phyloP scores from a whole-genome alignment of 164 flowering plant species.

The Aristolochia contorta region DNA sequence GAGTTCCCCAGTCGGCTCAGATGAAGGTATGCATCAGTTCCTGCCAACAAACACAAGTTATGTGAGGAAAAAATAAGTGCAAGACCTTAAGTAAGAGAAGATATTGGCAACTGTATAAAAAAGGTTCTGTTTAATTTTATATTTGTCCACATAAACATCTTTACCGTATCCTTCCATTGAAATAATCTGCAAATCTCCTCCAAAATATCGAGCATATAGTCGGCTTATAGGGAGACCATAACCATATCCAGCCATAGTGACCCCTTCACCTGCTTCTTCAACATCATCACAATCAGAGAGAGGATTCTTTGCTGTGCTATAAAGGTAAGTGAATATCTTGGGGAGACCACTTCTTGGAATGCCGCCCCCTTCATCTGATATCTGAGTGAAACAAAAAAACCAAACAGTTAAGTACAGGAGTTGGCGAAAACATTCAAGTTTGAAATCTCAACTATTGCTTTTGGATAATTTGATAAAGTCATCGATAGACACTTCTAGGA shows the following conservation, averaged over 20 bases:
- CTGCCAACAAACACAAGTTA: slow-evolving; percentile 23
- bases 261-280: slow-evolving; percentile 31
- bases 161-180: slow-evolving; percentile 99
- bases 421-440: neutral
- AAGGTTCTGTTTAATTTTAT: neutral
- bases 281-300: slow-evolving; percentile 46
- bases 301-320: slow-evolving; percentile 89
- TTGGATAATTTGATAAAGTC: too few relatives aligned
- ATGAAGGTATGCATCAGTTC: slow-evolving; percentile 97
- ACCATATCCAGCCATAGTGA: slow-evolving; percentile 97
- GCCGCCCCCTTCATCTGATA: slow-evolving; percentile 99
- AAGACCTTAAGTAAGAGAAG: neutral
- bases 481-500: neutral
- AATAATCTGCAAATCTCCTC: slow-evolving; percentile 91
- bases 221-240: slow-evolving; percentile 97
- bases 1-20: slow-evolving; percentile 89
- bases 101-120: neutral
- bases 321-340: slow-evolving; percentile 87
- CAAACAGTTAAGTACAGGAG: neutral
- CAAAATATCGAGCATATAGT: slow-evolving; percentile 92
- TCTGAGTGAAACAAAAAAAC: slow-evolving; percentile 25
- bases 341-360: slow-evolving; percentile 95
- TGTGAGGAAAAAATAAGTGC: neutral
- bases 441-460: neutral
- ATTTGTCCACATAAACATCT: slow-evolving; percentile 14